Evolutionary conservation across 2,329 filamentous ascomycete genomes (phyloP).

Genomic region (Colletotrichum sp.): DNA sequence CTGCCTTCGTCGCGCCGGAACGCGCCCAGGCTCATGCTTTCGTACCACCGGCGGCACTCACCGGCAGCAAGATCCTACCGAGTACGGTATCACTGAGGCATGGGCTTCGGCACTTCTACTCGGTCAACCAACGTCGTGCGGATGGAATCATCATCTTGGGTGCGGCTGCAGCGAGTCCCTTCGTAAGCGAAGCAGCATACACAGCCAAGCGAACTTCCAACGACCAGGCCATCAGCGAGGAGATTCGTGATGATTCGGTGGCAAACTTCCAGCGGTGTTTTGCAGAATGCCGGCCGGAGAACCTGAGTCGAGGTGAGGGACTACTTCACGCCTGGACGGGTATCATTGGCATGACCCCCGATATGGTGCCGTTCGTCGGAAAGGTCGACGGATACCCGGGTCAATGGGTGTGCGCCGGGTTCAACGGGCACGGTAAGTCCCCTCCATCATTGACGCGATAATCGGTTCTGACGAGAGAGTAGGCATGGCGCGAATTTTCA

Average conservation of each 20-base stretch:
- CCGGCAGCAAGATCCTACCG: conserved; percentile 33
- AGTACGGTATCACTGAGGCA: conserved; percentile 52
- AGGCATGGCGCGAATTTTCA: conserved; percentile 49
- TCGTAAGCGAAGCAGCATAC: background rate
- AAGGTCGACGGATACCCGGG: conserved; percentile 41
- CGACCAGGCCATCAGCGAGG: background rate
- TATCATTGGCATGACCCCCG: conserved; percentile 51
- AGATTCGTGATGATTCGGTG: background rate
- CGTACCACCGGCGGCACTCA: conserved; percentile 41
- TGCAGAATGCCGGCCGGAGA: background rate
- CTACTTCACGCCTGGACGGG: conserved; percentile 51
- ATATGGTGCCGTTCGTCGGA: conserved; percentile 52
- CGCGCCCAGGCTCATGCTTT: conserved; percentile 1
- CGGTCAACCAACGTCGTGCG: conserved; percentile 48
- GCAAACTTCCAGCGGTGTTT: background rate
- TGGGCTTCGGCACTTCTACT: conserved; percentile 52
- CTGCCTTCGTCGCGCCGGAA: background rate
- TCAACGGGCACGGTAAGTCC: conserved; percentile 34
- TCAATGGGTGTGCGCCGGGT: conserved; percentile 54
- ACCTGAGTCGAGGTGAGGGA: conserved; percentile 38
- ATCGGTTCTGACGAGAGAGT: background rate
- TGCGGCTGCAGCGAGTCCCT: background rate
- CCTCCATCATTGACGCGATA: background rate
- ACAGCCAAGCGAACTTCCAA: background rate
- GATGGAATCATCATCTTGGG: conserved; percentile 3